Evolutionary conservation across 192 early-diverging fungal species (phyloP), one percentile per base, ranked within the genome.

Genomic region (Umbelopsis sp.): DNA sequence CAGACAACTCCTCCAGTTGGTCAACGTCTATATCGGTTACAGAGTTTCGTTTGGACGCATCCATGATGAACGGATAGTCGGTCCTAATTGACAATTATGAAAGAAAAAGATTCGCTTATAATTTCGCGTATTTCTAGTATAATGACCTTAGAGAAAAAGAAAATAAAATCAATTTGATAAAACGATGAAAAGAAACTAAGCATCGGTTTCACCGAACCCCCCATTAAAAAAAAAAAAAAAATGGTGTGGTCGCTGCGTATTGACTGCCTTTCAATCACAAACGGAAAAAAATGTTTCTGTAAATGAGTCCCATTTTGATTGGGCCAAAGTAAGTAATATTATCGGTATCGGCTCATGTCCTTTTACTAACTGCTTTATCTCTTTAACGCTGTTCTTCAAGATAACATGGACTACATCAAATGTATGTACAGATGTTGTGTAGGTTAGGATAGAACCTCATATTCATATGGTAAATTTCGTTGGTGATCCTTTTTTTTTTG

Each of bases 11-110:
- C 16, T 34, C 31, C 26, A 62, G 34, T 12, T 62, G 29, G 26
- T 31, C 17, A 5, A 62, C n/a, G 34, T 62, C 56, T 6, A 62
- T 22, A 31, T 22, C 34, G 56, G 25, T 62, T 0, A 31, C 34
- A 12, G 56, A 62, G 31, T 62, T 62, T 62, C 56, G 56, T 34
- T 62, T 62, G 31, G 31, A 62, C 17, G 56, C n/a, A 34, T 62
- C 26, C 56, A 62, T 62, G 17, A 29, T 29, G 20, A 20, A 62
- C 29, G 31, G 56, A 62, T 29, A 34, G 17, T 7, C 22, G 22
- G 25, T 26, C 26, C 31, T 1, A 62, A 14, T 62, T 34, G 5
- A 12, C 10, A 26, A 32, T 16, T 29, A 16, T 17, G 10, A 26
- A 6, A 62, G 53, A 62, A 12, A 32, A 62, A 32, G 26, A 16